Evolutionary conservation across 305 asterid genomes (phyloP), one percentile per base, ranked within the genome.

Genomic region (Solanum hybrid): DNA sequence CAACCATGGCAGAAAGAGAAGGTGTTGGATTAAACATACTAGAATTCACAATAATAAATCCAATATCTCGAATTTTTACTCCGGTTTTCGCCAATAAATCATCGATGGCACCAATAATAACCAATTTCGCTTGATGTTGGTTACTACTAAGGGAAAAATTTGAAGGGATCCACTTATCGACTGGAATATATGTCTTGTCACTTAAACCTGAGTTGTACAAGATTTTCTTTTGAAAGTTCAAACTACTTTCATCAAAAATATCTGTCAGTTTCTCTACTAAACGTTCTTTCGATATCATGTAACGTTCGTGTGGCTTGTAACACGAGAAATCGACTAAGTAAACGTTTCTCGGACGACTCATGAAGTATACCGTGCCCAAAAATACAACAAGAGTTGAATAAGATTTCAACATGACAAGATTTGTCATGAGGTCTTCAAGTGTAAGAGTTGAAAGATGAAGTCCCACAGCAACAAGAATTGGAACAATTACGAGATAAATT

Each of bases 1-100:
- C 91, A 51, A 92, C 89, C 92, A 90, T 90, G 69, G 92, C 91
- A 40, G 93, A 89, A 3, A 92, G 90, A 12, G 93, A 92, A 2
- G 93, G 93, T 13, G 91, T 90, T 11, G 92, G 92, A 79, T 92
- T 90, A 86, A 92, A 92, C 46, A 90, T 85, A 82, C 92, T 90
- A 88, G 92, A 92, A 40, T 89, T 89, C 29, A 92, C 93, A 26
- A 92, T 85, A 9, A 92, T 87, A 35, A 92, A 66, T 35, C 93
- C 93, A 35, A 92, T 89, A 4, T 92, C 93, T 86, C 89, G 73
- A 3, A 90, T 90, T 14, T 60, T 78, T 12, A 92, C 56, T 14
- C 90, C 89, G 7, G 92, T 92, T 81, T 90, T 90, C 2, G 2
- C 29, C 10, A 92, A 92, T 7, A 92, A 79, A 73, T 87, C 80